Percentiles rank a stretch among this genome's conserved stretches.
Conservation (phyloP, 2,329 filamentous ascomycete genomes). For the Trichothecium sympodiale region DNA sequence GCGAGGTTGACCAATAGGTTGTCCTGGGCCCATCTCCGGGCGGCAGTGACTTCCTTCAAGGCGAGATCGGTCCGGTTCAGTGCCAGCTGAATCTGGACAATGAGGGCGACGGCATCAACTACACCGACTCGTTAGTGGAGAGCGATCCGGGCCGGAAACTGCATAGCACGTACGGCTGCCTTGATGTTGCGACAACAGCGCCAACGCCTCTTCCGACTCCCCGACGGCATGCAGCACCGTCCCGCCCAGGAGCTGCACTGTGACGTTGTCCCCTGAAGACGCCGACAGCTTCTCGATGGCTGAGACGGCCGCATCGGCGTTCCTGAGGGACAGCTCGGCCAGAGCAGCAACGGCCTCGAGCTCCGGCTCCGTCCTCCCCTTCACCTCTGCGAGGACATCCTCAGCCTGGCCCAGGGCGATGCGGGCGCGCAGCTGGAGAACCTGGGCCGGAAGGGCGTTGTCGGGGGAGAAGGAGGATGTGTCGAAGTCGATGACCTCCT, state of each 20-base stretch:
- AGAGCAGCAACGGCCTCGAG: slow-evolving; percentile 67
- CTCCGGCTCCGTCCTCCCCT: slow-evolving; percentile 57
- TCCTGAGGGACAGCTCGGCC: slow-evolving; percentile 53
- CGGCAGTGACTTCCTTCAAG: slow-evolving; percentile 75
- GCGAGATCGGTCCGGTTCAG: slow-evolving; percentile 90
- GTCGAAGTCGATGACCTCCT: slow-evolving; percentile 77
- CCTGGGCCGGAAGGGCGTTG: slow-evolving; percentile 64
- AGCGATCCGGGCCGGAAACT: slow-evolving; percentile 2
- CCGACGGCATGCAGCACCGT: slow-evolving; percentile 71
- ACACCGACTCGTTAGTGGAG: slow-evolving; percentile 12
- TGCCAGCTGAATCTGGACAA: slow-evolving; percentile 82
- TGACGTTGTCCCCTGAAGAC: slow-evolving; percentile 59
- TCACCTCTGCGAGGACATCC: slow-evolving; percentile 59
- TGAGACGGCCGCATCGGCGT: slow-evolving; percentile 49
- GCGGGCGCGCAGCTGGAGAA: slow-evolving; percentile 72
- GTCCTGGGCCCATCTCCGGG: slow-evolving; percentile 90
- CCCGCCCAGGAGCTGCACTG: slow-evolving; percentile 73
- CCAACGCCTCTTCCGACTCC: slow-evolving; percentile 75
- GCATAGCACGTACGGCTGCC: slow-evolving; percentile 59
- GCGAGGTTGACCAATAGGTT: slow-evolving; percentile 87
- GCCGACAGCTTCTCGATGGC: slow-evolving; percentile 57
- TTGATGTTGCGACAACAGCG: slow-evolving; percentile 70
- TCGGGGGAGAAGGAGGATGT: slow-evolving; percentile 65
- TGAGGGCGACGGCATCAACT: slow-evolving; percentile 72
- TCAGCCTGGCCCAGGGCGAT: slow-evolving; percentile 71